Conservation (phyloP, 2,329 filamentous ascomycete genomes). For the Thelonectria olida region DNA sequence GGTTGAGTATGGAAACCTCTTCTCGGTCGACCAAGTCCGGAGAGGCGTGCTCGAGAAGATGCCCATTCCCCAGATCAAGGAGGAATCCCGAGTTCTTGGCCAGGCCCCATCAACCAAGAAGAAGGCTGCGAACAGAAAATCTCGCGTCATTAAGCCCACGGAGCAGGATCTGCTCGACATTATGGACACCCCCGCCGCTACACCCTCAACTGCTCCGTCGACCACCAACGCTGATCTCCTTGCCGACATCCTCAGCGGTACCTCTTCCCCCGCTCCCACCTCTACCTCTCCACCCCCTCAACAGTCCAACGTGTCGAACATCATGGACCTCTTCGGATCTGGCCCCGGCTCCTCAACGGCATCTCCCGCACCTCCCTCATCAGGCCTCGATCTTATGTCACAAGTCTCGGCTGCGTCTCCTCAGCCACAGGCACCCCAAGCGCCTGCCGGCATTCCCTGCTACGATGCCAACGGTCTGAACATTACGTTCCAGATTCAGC, state of each 20-base stretch:
- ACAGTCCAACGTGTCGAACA: conserved; percentile 70
- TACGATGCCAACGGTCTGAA: conserved; percentile 89
- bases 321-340: conserved; percentile 87
- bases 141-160: conserved; percentile 81
- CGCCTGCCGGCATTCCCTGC: conserved; percentile 70
- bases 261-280: conserved; percentile 56
- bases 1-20: conserved; percentile 96
- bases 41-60: conserved; percentile 95
- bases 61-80: conserved; percentile 96
- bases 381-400: conserved; percentile 60
- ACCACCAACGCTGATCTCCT: conserved; percentile 85
- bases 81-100: conserved; percentile 90
- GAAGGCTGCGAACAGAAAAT: conserved; percentile 77
- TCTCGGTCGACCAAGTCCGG: conserved; percentile 86
- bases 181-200: conserved; percentile 76
- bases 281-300: conserved; percentile 59
- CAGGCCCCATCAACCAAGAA: conserved; percentile 77
- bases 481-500: conserved; percentile 84
- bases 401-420: conserved; percentile 58
- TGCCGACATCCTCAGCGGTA: conserved; percentile 88
- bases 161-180: conserved; percentile 94
- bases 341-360: conserved; percentile 49
- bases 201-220: conserved; percentile 60
- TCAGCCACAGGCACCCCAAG: conserved; percentile 49
- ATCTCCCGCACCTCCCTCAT: conserved; percentile 50